These are phyloP conservation scores for Aureobasidium namibiae DNA, from an alignment of 2,329 filamentous ascomycete genomes.

Conservation along the genomic window DNA sequence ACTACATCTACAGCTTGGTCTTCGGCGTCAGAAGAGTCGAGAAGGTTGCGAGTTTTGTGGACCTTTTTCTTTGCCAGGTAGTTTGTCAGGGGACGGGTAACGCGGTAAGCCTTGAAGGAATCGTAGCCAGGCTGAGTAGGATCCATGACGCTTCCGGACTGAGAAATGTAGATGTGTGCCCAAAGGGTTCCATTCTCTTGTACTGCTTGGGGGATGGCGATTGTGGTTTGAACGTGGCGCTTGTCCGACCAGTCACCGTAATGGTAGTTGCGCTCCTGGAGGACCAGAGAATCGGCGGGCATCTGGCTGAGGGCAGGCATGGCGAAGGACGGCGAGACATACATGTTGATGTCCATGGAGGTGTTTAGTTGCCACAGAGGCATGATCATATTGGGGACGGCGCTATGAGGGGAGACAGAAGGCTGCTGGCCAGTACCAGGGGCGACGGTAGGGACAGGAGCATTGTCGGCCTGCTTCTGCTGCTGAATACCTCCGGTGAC, in stretches of 20 bases:
- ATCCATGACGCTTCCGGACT: slow-evolving; percentile 68
- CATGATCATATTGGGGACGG: slow-evolving; percentile 61
- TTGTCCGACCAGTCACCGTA: slow-evolving; percentile 73
- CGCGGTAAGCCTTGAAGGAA: slow-evolving; percentile 68
- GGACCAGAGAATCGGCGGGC: slow-evolving; percentile 60
- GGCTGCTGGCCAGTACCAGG: slow-evolving; percentile 7
- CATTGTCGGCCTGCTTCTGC: slow-evolving; percentile 16
- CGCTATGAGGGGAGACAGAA: slow-evolving; percentile 40
- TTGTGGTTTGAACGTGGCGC: slow-evolving; percentile 66
- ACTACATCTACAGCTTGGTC: slow-evolving; percentile 46
- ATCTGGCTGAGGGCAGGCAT: slow-evolving; percentile 59
- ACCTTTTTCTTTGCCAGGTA: slow-evolving; percentile 88
- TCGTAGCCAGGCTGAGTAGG: slow-evolving; percentile 67
- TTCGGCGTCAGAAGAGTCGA: slow-evolving; percentile 45
- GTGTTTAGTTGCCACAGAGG: slow-evolving; percentile 83
- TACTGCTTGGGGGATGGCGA: slow-evolving; percentile 67
- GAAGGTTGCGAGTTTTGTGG: slow-evolving; percentile 76
- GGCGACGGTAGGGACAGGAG: slow-evolving; percentile 8
- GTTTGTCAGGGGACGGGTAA: slow-evolving; percentile 76
- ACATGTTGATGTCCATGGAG: slow-evolving; percentile 73
- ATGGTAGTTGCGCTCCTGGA: slow-evolving; percentile 72
- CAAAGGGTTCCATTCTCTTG: slow-evolving; percentile 91
- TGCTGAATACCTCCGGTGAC: slow-evolving; percentile 36
- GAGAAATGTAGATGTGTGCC: slow-evolving; percentile 85
- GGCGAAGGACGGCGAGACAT: slow-evolving; percentile 67